These are phyloP conservation scores for Galerina marginata DNA, from an alignment of 768 basidiomycete species.

Conservation along the genomic window DNA sequence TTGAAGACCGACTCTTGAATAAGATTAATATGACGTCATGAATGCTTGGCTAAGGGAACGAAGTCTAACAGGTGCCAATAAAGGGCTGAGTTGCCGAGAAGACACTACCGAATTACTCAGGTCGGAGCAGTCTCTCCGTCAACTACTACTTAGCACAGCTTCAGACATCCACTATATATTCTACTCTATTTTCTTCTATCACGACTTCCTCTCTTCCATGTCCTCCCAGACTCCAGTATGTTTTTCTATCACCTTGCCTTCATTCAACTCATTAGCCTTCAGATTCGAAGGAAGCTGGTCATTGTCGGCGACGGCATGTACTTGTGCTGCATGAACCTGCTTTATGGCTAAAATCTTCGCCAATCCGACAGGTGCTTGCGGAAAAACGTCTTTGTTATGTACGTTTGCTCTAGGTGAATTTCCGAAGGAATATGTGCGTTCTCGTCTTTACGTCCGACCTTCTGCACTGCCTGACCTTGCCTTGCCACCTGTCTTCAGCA, in stretches of 20 bases:
- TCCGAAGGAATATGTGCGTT: constrained; percentile 91
- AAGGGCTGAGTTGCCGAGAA: constrained; percentile 15
- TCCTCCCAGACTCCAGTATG: constrained; percentile 66
- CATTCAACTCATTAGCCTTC: constrained; percentile 18
- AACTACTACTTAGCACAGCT: constrained; percentile 14
- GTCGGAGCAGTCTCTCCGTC: constrained; percentile 21
- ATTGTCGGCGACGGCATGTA: constrained; percentile 94
- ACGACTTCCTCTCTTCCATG: constrained; percentile 30
- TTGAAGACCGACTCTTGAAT: not conserved
- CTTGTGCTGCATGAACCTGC: constrained; percentile 17
- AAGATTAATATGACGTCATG: constrained; percentile 17
- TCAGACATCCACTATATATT: constrained; percentile 27
- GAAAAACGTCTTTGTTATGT: constrained; percentile 91
- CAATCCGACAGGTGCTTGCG: constrained; percentile 77
- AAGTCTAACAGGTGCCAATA: constrained; percentile 23
- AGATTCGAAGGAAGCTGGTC: constrained; percentile 95
- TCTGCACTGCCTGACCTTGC: constrained; percentile 11
- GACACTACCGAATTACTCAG: constrained; percentile 6
- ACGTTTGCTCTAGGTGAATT: constrained; percentile 95
- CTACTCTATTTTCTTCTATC: constrained; percentile 18
- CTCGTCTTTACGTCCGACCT: constrained; percentile 10
- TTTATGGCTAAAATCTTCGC: constrained; percentile 27
- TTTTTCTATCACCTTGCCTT: constrained; percentile 20
- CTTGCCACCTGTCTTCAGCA: constrained; percentile 42
- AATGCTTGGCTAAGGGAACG: constrained; percentile 16